Evolutionary conservation across 169 alveolate species (phyloP).

Genomic region (Cyclospora cayetanensis): DNA sequence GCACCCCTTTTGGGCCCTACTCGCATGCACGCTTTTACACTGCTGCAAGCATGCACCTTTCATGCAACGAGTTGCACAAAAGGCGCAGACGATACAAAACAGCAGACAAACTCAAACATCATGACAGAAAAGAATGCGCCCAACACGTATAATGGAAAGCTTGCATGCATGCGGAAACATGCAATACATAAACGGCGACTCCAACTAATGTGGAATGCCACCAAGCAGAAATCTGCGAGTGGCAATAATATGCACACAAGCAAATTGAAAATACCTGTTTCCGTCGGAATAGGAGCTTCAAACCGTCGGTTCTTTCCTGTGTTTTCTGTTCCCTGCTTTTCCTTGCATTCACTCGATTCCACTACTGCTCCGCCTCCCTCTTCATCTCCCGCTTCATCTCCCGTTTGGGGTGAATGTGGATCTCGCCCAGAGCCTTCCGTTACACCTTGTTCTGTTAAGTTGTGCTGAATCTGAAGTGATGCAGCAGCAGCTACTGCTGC

Average conservation of each 20-base stretch:
- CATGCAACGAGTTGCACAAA: no score
- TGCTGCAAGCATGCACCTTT: no score
- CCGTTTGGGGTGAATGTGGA: not conserved
- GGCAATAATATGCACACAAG: not conserved
- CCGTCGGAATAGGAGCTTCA: not conserved
- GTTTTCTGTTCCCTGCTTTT: not conserved
- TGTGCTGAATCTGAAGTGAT: not conserved
- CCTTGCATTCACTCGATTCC: not conserved
- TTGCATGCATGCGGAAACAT: no score
- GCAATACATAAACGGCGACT: no score
- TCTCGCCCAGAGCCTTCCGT: not conserved
- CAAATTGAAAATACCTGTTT: not conserved
- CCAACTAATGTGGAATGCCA: no score
- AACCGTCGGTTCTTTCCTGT: not conserved
- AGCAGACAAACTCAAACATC: no score
- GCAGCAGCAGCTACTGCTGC: slow-evolving; percentile 40
- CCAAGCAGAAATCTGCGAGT: no score
- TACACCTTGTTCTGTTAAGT: not conserved
- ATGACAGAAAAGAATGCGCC: no score
- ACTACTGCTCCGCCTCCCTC: not conserved
- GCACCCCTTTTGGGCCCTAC: no score
- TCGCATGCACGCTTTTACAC: no score
- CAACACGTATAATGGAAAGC: no score
- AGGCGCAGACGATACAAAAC: no score
- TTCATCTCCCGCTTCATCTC: not conserved